phyloP scores from a whole-genome alignment of 139 green algal species.

The Tetradesmus obliquus region DNA sequence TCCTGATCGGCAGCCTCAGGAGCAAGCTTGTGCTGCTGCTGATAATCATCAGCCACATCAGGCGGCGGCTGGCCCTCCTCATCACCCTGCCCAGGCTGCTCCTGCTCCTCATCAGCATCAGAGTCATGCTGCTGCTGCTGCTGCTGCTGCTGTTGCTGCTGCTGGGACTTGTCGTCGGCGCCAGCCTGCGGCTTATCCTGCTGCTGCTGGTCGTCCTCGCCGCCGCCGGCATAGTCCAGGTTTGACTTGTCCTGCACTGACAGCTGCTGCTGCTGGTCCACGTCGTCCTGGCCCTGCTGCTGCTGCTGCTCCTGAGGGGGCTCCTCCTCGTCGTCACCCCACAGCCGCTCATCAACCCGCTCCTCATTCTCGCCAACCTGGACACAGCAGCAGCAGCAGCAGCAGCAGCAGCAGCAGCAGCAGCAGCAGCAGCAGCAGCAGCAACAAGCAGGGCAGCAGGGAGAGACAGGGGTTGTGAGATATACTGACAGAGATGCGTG shows the following conservation, averaged over 20 bases:
- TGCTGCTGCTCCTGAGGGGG: slow-evolving; percentile 59
- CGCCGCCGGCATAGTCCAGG: slow-evolving; percentile 73
- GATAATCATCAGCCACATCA: slow-evolving; percentile 54
- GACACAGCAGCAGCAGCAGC: background rate
- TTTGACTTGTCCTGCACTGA: slow-evolving; percentile 81
- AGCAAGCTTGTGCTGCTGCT: slow-evolving; percentile 41
- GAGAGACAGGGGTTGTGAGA: background rate
- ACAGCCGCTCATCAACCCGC: slow-evolving; percentile 94
- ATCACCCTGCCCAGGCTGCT: slow-evolving; percentile 46
- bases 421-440: slow-evolving; percentile 9
- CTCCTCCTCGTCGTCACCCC: slow-evolving; percentile 72
- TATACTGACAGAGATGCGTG: too few species aligned
- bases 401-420: background rate
- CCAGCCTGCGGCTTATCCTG: slow-evolving; percentile 48
- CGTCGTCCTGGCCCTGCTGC: slow-evolving; percentile 66
- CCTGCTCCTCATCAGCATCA: slow-evolving; percentile 48
- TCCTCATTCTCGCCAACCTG: slow-evolving; percentile 74
- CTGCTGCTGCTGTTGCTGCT: slow-evolving; percentile 59
- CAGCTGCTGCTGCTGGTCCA: slow-evolving; percentile 71
- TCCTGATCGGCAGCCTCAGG: slow-evolving; percentile 72
- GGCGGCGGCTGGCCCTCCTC: slow-evolving; percentile 52
- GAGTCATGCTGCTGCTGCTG: slow-evolving; percentile 35
- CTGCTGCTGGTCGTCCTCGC: slow-evolving; percentile 56
- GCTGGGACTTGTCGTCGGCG: slow-evolving; percentile 51
- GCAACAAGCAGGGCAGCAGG: background rate